phyloP scores from a whole-genome alignment of 768 basidiomycete species.

The Agrocybe praecox region DNA sequence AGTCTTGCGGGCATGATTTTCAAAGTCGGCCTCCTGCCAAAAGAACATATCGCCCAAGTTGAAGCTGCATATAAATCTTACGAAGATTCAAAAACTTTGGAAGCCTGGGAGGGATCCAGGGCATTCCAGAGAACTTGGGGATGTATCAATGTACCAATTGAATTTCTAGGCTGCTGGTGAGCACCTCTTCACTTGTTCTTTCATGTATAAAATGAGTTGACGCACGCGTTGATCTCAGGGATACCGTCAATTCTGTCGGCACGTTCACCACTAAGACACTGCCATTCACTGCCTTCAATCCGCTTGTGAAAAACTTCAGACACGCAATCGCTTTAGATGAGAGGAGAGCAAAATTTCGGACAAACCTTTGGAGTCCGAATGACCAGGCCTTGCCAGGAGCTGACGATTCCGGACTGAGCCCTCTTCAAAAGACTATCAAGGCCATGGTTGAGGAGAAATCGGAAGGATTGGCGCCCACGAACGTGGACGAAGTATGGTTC shows the following conservation, averaged over 20 bases:
- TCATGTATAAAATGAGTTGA: background rate
- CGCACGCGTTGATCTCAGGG: background rate
- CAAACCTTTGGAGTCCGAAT: slow-evolving; percentile 4
- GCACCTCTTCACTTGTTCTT: background rate
- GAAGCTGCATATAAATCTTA: background rate
- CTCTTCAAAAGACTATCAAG: background rate
- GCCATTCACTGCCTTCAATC: background rate
- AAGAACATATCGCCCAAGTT: background rate
- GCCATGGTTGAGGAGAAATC: background rate
- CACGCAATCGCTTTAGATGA: slow-evolving; percentile 11
- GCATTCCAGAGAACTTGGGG: background rate
- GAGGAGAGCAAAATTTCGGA: slow-evolving; percentile 5
- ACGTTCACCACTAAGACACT: background rate
- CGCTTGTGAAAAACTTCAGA: slow-evolving; percentile 5
- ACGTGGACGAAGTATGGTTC: slow-evolving; percentile 12
- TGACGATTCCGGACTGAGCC: background rate
- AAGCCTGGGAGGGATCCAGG: background rate
- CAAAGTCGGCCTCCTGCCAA: slow-evolving; percentile 6
- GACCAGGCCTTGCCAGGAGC: background rate
- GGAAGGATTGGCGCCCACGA: background rate
- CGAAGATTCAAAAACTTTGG: background rate
- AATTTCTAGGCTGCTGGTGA: background rate
- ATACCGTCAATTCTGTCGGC: slow-evolving; percentile 11
- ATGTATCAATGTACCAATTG: background rate
- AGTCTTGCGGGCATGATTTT: slow-evolving; percentile 10